These are phyloP conservation scores for Aciculosporium take DNA, from an alignment of 2,329 filamentous ascomycete genomes.

Conservation along the genomic window DNA sequence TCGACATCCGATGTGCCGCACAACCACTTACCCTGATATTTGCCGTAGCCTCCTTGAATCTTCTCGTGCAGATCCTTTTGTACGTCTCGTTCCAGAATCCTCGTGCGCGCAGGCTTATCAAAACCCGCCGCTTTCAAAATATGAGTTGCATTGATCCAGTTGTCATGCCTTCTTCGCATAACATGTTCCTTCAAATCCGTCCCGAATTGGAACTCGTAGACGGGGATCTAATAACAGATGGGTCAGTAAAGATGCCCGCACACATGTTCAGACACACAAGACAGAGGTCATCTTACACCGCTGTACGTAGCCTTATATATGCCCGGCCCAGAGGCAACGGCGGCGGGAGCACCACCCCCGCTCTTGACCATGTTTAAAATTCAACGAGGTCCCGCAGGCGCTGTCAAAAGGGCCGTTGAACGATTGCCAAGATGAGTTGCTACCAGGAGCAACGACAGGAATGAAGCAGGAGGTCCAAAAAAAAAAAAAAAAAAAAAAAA, in stretches of 20 bases:
- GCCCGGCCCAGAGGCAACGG: constrained; percentile 25
- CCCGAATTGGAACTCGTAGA: constrained; percentile 84
- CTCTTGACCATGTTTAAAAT: constrained; percentile 34
- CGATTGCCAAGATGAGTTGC: background rate
- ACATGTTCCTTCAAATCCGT: constrained; percentile 71
- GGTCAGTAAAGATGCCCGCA: background rate
- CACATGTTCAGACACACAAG: background rate
- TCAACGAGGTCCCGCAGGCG: constrained; percentile 4
- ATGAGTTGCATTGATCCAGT: constrained; percentile 99
- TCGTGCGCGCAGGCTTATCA: constrained; percentile 88
- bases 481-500: background rate
- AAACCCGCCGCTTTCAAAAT: constrained; percentile 95
- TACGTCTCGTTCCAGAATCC: constrained; percentile 90
- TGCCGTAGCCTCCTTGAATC: constrained; percentile 94
- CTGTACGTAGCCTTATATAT: constrained; percentile 58
- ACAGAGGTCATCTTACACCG: constrained; percentile 36
- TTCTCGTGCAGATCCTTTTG: constrained; percentile 96
- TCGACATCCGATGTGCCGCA: background rate
- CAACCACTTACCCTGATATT: constrained; percentile 66
- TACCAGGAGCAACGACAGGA: background rate
- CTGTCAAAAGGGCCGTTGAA: background rate
- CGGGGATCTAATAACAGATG: constrained; percentile 55
- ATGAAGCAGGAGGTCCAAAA: too few species aligned
- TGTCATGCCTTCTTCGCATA: constrained; percentile 82
- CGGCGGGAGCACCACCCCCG: constrained; percentile 17